Percentiles rank a stretch among this genome's conserved stretches.
phyloP scores from a whole-genome alignment of 495 filamentous ascomycete genomes.

The Evansstolkia leycettana region DNA sequence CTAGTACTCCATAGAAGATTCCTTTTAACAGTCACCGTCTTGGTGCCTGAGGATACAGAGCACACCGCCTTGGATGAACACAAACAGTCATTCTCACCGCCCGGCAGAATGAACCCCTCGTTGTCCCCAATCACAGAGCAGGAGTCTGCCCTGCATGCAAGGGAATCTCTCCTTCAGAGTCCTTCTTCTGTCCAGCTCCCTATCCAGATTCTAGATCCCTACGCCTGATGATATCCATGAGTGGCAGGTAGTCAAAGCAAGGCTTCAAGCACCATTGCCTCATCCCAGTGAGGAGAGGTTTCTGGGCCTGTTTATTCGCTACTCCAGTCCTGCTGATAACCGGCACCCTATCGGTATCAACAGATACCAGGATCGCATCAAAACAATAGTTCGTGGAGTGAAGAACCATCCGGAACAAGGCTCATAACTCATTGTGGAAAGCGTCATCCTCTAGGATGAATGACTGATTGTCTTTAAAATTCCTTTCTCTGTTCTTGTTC shows the following conservation, averaged over 20 bases:
- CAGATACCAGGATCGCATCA: background rate
- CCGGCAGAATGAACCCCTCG: conserved; percentile 27
- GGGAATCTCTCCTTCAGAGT: conserved; percentile 13
- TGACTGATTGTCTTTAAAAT: background rate
- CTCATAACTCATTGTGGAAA: background rate
- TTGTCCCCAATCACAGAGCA: conserved; percentile 14
- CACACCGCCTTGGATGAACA: too few species aligned
- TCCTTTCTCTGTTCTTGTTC: too few species aligned
- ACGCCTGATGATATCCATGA: too few species aligned
- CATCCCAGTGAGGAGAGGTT: background rate
- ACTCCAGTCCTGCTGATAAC: too few species aligned
- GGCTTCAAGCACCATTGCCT: background rate
- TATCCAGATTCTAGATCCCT: too few species aligned
- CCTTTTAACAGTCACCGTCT: too few species aligned
- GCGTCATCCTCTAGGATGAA: conserved; percentile 18
- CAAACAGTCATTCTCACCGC: conserved; percentile 13
- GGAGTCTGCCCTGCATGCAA: conserved; percentile 16
- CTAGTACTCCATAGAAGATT: too few species aligned
- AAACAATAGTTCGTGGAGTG: background rate
- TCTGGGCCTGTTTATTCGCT: background rate
- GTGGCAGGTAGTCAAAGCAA: background rate
- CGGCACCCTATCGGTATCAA: background rate
- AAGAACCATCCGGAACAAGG: background rate
- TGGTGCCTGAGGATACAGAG: too few species aligned
- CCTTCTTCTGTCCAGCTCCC: too few species aligned